Evolutionary conservation across 1,139 yeast species (phyloP), one percentile per base, ranked within the genome.

Genomic region (Geotrichum phurueaensis): DNA sequence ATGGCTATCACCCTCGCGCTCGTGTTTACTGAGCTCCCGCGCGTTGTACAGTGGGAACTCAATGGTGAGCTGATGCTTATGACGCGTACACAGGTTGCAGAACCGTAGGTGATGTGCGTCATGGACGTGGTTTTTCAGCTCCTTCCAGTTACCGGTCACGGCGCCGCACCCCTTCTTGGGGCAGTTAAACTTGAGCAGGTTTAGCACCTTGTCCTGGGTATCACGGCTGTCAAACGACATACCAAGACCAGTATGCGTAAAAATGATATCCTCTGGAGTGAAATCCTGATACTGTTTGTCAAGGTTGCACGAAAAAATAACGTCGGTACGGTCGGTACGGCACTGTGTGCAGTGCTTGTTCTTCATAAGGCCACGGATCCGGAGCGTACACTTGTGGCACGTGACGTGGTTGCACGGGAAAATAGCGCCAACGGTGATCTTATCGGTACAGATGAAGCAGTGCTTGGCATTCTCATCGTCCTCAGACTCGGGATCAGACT

Each of bases 401-500:
- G 92, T 85, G 27, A 80, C 80, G 71, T 94, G 98, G 67, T 86
- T 86, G 74, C 99, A 94, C 0, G 92, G 89, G 1, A 94, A 83
- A 18, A 87, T 73, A 0, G 96, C 89, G 1, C 85, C 84, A 68
- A 80, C 82, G 25, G 67, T 68, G 51, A 91, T 79, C 52, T 76
- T 78, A 56, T 89, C 87, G 0, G 98, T 96, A 76, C 99, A 94
- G 61, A 94, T 89, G 49, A 91, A 75, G 77, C 98, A 92, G 31
- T 78, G 73, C 31, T 81, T 83, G 10, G 68, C 59, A 23, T 51
- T 48, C n/a, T 58, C 62, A 39, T 57, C 62, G 36, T 62, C 62
- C 47, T 57, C 61, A 43, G 61, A 61, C 31, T 51, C 65, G 25
- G 54, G 48, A 33, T 50, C 48, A 22, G 39, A 49, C 18, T 56